Base-by-base conservation (phyloP, 805 yeast genomes). In the Monosporozyma solicola region DNA sequence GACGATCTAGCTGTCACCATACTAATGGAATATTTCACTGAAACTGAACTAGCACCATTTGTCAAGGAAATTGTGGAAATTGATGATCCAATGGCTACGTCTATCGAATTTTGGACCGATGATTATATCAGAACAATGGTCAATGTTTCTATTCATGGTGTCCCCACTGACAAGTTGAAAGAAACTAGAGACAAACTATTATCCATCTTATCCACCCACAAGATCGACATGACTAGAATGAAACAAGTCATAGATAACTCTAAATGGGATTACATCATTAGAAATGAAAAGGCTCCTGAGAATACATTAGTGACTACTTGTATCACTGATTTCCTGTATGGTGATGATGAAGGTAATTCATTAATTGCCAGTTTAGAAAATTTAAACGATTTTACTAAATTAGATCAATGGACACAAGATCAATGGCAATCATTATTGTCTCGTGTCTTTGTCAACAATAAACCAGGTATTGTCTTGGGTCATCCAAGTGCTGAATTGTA, bases 291-390 rank as follows among this genome's bases (percentile, higher is more conserved):
- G 55, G 78, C 80, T 24, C 77, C 91, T 3, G 78, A 66, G 51
- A 57, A 78, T 27, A 71, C 75, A 5, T 72, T 90, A 51, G 77
- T 89, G 0, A 79, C 78, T 46, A 74, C 83, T 54, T 89, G 90
- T 7, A 85, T 89, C 50, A 75, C 76, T 41, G 95, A 88, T 60
- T 92, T 89, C 66, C 63, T 89, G 9, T 94, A 92, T 63, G 96
- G 97, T 49, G 73, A 80, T 48, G 60, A 67, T 2, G 82, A 80
- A 53, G 87, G 87, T 1, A 66, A 77, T 6, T 81, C 82, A 51
- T 71, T 92, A 54, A 68, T 72, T 2, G 66, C 68, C n/a, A 79
- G 85, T 76, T 58, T 80, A 25, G 76, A 78, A 55, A 74, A 77
- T 50, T 69, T 87, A 50, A 60, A 68, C 9, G 94, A 85, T 56